Conservation (phyloP, 176 grass and related monocot species). For the Carex littledalei region DNA sequence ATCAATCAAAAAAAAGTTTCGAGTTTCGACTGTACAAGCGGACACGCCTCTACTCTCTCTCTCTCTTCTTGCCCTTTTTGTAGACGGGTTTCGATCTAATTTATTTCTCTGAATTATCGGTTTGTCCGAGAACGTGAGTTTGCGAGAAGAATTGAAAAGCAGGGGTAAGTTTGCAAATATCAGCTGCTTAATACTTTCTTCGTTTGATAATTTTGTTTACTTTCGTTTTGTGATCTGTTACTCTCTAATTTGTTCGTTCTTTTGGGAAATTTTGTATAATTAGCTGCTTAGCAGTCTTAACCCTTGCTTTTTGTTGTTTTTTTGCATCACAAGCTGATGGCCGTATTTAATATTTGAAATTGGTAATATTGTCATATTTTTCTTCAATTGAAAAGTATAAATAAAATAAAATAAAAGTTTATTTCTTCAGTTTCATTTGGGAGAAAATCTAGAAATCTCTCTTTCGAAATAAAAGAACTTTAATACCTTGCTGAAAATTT, state of each 20-base stretch:
- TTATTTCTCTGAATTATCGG: background rate
- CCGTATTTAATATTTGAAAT: background rate
- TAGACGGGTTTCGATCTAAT: background rate
- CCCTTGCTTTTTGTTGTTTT: background rate
- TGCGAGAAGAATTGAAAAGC: background rate
- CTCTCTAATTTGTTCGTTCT: background rate
- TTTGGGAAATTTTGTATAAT: background rate
- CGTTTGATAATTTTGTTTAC: background rate
- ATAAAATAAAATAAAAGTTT: background rate
- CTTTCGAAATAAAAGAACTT: background rate
- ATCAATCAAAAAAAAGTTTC: too few species aligned
- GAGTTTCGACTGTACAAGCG: background rate
- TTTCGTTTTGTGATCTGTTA: background rate
- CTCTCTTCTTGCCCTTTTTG: background rate
- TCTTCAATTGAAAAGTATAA: background rate
- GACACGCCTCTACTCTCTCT: background rate
- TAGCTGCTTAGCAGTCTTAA: background rate
- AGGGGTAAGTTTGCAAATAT: background rate
- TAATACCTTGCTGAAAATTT: background rate
- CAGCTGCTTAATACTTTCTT: background rate
- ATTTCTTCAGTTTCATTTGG: background rate
- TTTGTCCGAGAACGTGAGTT: background rate
- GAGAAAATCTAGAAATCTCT: background rate
- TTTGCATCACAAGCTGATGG: too few species aligned
- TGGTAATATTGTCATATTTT: background rate